Evolutionary conservation across 768 basidiomycete genomes (phyloP).

Genomic region (Boletus sp.): DNA sequence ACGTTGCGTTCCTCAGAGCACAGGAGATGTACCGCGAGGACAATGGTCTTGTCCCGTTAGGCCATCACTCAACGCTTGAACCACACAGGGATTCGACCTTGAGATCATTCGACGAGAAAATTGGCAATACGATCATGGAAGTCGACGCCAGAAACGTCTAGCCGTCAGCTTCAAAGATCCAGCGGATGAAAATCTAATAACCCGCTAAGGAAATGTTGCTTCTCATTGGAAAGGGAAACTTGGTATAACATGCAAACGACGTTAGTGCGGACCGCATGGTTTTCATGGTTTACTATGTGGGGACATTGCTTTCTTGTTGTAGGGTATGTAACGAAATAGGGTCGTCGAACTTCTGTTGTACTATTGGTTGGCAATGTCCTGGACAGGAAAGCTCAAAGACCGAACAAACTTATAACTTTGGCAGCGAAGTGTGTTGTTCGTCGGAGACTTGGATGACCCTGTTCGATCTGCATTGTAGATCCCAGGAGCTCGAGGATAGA

Average conservation of each 20-base stretch:
- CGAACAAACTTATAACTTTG: slow-evolving; percentile 8
- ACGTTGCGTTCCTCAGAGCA: slow-evolving; percentile 21
- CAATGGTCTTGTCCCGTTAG: slow-evolving; percentile 20
- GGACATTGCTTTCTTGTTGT: slow-evolving; percentile 15
- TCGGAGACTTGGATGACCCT: slow-evolving; percentile 62
- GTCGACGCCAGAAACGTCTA: slow-evolving; percentile 13
- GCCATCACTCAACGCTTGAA: slow-evolving; percentile 19
- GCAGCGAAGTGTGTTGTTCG: slow-evolving; percentile 17
- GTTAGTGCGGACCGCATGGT: not conserved
- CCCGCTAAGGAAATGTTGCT: not conserved
- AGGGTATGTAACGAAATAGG: not conserved
- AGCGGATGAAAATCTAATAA: not conserved
- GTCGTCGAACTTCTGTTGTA: not conserved
- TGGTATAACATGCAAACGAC: not conserved
- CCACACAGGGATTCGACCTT: slow-evolving; percentile 1
- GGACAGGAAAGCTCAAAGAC: not conserved
- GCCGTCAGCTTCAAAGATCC: not conserved
- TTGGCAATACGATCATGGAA: not conserved
- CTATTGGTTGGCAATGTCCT: not conserved
- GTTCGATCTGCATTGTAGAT: slow-evolving; percentile 8
- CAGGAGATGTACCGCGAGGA: slow-evolving; percentile 26
- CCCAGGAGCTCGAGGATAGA: not conserved
- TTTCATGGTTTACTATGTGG: slow-evolving; percentile 5
- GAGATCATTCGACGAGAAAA: slow-evolving; percentile 14
- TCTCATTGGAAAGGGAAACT: slow-evolving; percentile 8